Base-by-base conservation (phyloP, 345 rosid genomes). In the Gossypium rotundifolium region DNA sequence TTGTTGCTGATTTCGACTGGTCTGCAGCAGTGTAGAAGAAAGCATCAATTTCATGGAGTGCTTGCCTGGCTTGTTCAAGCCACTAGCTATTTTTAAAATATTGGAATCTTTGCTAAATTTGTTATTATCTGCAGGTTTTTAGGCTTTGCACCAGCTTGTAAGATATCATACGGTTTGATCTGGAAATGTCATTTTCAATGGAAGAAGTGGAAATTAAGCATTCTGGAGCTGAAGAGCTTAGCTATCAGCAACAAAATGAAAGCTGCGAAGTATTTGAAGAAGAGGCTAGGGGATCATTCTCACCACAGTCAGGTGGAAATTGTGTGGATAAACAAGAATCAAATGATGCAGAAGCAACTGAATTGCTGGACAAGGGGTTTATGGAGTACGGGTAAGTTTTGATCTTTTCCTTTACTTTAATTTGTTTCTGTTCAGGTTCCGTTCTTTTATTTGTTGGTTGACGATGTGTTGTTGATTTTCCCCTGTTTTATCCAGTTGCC, bases 381-480 rank as follows among this genome's bases (percentile, higher is more conserved):
- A 81, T 90, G 91, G 88, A 87, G 57, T 84, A 87, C 63, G 98
- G 98, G 97, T 90, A 90, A 17, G 53, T 22, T 40, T 22, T 63
- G n/a, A 12, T 9, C 27, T 66, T 4, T 42, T 27, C 3, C 3
- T 42, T 40, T 7, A 44, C 3, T 20, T 55, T 3, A 45, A 9
- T 57, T 42, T 17, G 52, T 10, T 76, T 78, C 17, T 12, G 25
- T 44, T 46, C 69, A 59, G 48, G 3, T 27, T 20, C 44, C 44
- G 29, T 16, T 63, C 60, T 38, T 62, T 9, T 20, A 11, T 72
- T 20, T 25, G 46, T 52, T 66, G 60, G 11, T 29, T 51, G 52
- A 2, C 46, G 57, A 73, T 29, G n/a, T 69, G 16, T 4, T 53
- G 69, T 18, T 78, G 54, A 45, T 4, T 65, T 48, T 29, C 12